Conservation (phyloP, 371 early-diverging fungal species). For the Rhizomucor miehei region DNA sequence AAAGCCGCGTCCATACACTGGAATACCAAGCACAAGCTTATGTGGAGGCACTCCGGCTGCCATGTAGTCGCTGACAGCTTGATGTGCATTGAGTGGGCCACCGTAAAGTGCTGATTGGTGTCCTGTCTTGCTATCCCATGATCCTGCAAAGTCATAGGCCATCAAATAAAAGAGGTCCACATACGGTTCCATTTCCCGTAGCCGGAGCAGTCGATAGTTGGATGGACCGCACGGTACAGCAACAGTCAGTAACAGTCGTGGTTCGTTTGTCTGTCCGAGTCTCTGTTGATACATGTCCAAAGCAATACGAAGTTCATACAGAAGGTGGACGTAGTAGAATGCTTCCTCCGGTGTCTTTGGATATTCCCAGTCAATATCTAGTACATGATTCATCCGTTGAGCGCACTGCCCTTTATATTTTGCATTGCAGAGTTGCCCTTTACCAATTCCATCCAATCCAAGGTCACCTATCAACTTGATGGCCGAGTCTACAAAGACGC, state of each 20-base stretch:
- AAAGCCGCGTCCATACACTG: slow-evolving; percentile 81
- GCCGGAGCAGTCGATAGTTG: slow-evolving; percentile 55
- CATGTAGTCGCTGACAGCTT: slow-evolving; percentile 65
- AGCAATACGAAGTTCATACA: slow-evolving; percentile 65
- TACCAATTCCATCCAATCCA: slow-evolving; percentile 58
- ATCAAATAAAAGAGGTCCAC: slow-evolving; percentile 77
- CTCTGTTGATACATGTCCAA: slow-evolving; percentile 54
- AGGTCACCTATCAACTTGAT: slow-evolving; percentile 58
- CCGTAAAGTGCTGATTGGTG: slow-evolving; percentile 86
- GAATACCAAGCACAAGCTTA: slow-evolving; percentile 75
- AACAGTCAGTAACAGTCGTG: slow-evolving; percentile 56
- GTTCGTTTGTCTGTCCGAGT: slow-evolving; percentile 36
- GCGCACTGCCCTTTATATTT: no score
- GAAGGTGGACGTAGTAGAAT: slow-evolving; percentile 71
- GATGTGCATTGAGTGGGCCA: slow-evolving; percentile 50
- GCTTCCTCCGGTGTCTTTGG: slow-evolving; percentile 73
- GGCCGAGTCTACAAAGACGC: slow-evolving; percentile 60
- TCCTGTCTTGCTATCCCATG: slow-evolving; percentile 72
- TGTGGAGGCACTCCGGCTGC: slow-evolving; percentile 65
- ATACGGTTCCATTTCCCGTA: slow-evolving; percentile 60
- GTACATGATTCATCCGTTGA: no score
- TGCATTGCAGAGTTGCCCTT: neutral
- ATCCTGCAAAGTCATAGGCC: slow-evolving; percentile 78
- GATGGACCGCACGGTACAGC: slow-evolving; percentile 70
- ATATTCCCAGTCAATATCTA: slow-evolving; percentile 88